phyloP scores from a whole-genome alignment of 192 early-diverging fungal species.

The Dissophora globulifera region DNA sequence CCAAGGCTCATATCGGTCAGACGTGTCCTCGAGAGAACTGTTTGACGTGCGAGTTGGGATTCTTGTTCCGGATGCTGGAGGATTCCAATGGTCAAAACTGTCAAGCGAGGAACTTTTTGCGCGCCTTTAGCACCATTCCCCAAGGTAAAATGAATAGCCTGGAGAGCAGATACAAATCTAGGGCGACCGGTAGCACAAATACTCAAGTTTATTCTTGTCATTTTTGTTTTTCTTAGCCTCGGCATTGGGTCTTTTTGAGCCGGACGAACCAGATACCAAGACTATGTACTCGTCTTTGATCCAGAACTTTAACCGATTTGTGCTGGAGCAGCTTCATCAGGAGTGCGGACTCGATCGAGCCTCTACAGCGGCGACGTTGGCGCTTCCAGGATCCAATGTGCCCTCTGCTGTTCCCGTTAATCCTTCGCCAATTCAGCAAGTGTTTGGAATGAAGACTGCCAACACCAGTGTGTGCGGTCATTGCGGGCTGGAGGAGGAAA shows the following conservation, averaged over 20 bases:
- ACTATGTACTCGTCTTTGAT: slow-evolving; percentile 79
- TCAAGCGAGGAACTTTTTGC: slow-evolving; percentile 93
- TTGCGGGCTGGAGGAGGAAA: slow-evolving; percentile 67
- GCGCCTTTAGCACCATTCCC: slow-evolving; percentile 82
- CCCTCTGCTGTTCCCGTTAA: slow-evolving; percentile 14
- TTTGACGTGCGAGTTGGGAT: slow-evolving; percentile 91
- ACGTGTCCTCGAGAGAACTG: slow-evolving; percentile 81
- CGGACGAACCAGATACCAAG: slow-evolving; percentile 70
- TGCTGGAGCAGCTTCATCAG: slow-evolving; percentile 89
- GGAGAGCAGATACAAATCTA: neutral
- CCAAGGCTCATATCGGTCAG: slow-evolving; percentile 77
- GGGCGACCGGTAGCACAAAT: neutral
- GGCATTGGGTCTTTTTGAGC: slow-evolving; percentile 90
- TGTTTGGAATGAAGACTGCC: slow-evolving; percentile 75
- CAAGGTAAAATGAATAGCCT: slow-evolving; percentile 79
- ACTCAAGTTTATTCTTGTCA: neutral
- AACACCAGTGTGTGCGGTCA: slow-evolving; percentile 72
- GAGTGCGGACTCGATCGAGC: slow-evolving; percentile 68
- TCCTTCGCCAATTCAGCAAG: slow-evolving; percentile 68
- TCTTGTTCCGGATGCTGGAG: slow-evolving; percentile 92
- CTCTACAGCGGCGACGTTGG: slow-evolving; percentile 39
- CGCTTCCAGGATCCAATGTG: slow-evolving; percentile 6
- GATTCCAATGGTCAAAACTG: slow-evolving; percentile 93
- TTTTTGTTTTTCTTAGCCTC: slow-evolving; percentile 58
- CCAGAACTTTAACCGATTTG: slow-evolving; percentile 90